A percentile compares a stretch with the other conserved stretches of the same genome.
These are phyloP conservation scores for Saccharomycopsis malanga DNA, from an alignment of 805 yeast genomes.

Conservation along the genomic window DNA sequence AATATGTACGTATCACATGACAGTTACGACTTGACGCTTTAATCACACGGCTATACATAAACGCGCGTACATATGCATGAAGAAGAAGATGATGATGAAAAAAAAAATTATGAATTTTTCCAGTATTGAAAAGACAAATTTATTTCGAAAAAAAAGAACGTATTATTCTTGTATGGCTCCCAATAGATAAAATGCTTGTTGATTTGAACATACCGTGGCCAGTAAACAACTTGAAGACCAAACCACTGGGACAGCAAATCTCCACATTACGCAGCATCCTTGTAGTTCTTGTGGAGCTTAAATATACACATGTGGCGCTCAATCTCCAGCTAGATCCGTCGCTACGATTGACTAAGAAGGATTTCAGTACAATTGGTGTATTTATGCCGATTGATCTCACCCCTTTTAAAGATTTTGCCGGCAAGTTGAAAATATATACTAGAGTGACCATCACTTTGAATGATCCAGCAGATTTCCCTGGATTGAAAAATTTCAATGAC, in stretches of 20 bases:
- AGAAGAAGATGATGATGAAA: no score
- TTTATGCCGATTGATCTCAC: conserved; percentile 39
- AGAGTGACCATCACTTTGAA: conserved; percentile 70
- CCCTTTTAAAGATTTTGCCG: conserved; percentile 27
- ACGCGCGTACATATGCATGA: no score
- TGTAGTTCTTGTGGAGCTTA: conserved; percentile 48
- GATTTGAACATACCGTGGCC: conserved; percentile 79
- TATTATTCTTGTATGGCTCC: neutral
- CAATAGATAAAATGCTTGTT: conserved; percentile 42
- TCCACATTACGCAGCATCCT: conserved; percentile 42
- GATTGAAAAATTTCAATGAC: conserved; percentile 35
- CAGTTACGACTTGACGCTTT: no score
- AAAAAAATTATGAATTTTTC: no score
- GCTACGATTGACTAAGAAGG: conserved; percentile 43
- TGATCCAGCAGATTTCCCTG: conserved; percentile 72
- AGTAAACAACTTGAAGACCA: conserved; percentile 37
- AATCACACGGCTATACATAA: no score
- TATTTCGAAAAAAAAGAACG: neutral
- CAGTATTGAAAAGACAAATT: no score
- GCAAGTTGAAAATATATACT: conserved; percentile 46
- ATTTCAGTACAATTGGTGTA: no score
- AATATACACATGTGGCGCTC: conserved; percentile 72
- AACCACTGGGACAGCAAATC: conserved; percentile 38
- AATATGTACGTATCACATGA: no score
- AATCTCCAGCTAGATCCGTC: conserved; percentile 52